Evolutionary conservation across 2,329 filamentous ascomycete species (phyloP).

Genomic region (Xylariales sp.): DNA sequence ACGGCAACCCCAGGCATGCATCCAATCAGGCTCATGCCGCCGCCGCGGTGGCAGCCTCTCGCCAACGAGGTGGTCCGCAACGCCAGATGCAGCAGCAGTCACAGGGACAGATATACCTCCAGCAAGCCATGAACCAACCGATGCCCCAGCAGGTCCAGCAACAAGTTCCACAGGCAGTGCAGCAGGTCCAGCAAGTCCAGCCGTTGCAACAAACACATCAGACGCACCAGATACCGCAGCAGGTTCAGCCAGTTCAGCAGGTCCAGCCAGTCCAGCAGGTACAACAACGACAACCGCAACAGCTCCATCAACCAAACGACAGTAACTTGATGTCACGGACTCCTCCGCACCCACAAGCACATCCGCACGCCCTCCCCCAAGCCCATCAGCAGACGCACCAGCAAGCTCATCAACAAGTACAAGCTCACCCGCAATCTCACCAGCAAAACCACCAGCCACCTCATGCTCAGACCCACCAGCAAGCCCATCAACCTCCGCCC

Average conservation of each 20-base stretch:
- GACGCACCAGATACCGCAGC: slow-evolving; percentile 22
- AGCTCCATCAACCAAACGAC: slow-evolving; percentile 21
- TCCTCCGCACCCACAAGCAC: slow-evolving; percentile 20
- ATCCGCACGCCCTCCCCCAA: slow-evolving; percentile 15
- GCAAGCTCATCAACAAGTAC: slow-evolving; percentile 19
- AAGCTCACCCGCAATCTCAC: slow-evolving; percentile 18
- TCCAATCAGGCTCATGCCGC: slow-evolving; percentile 39
- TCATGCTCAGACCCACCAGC: slow-evolving; percentile 28
- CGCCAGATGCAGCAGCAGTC: slow-evolving; percentile 30
- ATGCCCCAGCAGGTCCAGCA: slow-evolving; percentile 26
- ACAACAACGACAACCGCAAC: slow-evolving; percentile 13
- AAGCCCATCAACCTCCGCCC: slow-evolving; percentile 19
- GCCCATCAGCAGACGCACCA: slow-evolving; percentile 10
- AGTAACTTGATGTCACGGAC: slow-evolving; percentile 25
- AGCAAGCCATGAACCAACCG: slow-evolving; percentile 27
- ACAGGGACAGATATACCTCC: slow-evolving; percentile 25
- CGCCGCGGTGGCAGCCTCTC: slow-evolving; percentile 22
- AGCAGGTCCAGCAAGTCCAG: slow-evolving; percentile 27
- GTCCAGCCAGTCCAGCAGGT: slow-evolving; percentile 22
- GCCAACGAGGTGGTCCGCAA: slow-evolving; percentile 27
- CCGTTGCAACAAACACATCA: slow-evolving; percentile 24
- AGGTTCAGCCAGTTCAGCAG: slow-evolving; percentile 21
- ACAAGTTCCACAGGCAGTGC: slow-evolving; percentile 18
- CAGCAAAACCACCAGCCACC: slow-evolving; percentile 16
- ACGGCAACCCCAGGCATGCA: slow-evolving; percentile 42